Base-by-base conservation (phyloP, 164 flowering plant genomes). In the Magnolia kwangsiensis region DNA sequence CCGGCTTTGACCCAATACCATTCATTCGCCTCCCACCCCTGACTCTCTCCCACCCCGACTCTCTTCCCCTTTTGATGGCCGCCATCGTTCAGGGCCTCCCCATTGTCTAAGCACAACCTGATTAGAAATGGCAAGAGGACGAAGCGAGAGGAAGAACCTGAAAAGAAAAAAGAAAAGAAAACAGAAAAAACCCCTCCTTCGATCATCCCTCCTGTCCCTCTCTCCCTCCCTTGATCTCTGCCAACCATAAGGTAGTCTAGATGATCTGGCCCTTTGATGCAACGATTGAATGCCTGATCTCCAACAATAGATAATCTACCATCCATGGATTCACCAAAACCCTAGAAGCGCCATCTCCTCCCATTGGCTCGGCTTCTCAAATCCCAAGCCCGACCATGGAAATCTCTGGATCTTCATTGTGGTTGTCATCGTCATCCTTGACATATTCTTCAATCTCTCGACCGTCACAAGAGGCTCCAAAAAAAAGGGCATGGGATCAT, bases 201-300 rank as follows among this genome's bases (percentile, higher is more conserved):
- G 9, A 71, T 74, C 74, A 74, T 49, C 5, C 75, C 78, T 79
- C 72, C 78, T 29, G 13, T 19, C 29, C 8, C 20, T 20, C 23
- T 13, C 27, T 37, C 67, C 31, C 18, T 64, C 27, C 59, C 59
- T 7, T 2, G 10, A 27, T 27, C 29, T 27, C 29, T 27, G 29
- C 29, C 8, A 2, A 16, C 55, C 16, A 11, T 51, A 0, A 68
- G 20, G 31, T 61, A n/a, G 69, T 61, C 31, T 50, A 68, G 16
- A 72, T 31, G 29, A 59, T 55, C 76, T 24, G 16, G 61, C n/a
- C 45, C 49, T 76, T 92, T 88, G 88, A 92, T 92, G 94, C 92
- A 93, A 86, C 83, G 93, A 72, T 78, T 73, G 84, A 89, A 81
- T 85, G 88, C 88, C 70, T 83, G 84, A 8, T 68, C 75, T 9